Percentiles rank a stretch among this genome's conserved stretches.
Conservation (phyloP, 352 stramenopile species). For the Globisporangium spiculum region DNA sequence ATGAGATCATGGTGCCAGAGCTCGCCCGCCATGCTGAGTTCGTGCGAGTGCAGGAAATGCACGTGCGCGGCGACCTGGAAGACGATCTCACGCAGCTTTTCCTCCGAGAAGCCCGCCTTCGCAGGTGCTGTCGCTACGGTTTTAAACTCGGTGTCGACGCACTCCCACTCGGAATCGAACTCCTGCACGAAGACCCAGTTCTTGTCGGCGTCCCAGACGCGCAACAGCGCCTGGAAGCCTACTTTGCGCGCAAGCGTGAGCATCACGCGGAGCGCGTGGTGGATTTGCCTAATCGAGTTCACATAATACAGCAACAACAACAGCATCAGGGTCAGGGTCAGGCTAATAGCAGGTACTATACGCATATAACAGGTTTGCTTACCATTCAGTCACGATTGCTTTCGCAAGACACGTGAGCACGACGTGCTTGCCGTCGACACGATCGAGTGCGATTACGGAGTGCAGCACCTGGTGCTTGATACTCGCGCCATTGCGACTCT, state of each 20-base stretch:
- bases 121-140: not conserved
- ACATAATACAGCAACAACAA: not conserved
- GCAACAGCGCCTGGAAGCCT: conserved; percentile 45
- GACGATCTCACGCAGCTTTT: conserved; percentile 37
- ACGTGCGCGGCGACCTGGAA: conserved; percentile 55
- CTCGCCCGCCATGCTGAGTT: conserved; percentile 48
- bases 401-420: conserved; percentile 42
- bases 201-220: conserved; percentile 47
- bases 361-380: not conserved
- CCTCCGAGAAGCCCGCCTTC: conserved; percentile 32
- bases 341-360: not conserved
- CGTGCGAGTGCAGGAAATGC: conserved; percentile 58
- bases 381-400: conserved; percentile 36
- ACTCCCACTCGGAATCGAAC: conserved; percentile 30
- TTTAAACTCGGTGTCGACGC: conserved; percentile 19
- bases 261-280: conserved; percentile 38
- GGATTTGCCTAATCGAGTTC: conserved; percentile 30
- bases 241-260: conserved; percentile 24
- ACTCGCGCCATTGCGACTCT: conserved; percentile 2
- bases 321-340: not conserved
- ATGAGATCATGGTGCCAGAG: conserved; percentile 45
- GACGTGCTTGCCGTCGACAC: conserved; percentile 19
- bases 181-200: conserved; percentile 62
- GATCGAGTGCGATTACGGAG: conserved; percentile 23
- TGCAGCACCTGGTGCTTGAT: conserved; percentile 23